Conservation (phyloP, 2,329 filamentous ascomycete species). For the Mollisia scopiformis region DNA sequence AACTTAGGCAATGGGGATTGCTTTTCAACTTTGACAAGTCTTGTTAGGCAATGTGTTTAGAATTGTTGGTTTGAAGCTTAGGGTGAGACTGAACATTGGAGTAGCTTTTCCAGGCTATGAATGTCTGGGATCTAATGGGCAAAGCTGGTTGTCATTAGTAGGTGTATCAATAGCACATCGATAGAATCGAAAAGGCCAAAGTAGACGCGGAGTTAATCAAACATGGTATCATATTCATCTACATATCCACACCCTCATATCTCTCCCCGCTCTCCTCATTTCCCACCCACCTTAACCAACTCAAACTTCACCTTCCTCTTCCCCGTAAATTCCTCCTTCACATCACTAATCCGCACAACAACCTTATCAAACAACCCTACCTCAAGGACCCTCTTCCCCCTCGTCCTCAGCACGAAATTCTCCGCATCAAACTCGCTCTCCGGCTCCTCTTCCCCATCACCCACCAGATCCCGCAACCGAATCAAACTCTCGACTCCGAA, state of each 20-base stretch:
- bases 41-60: too few species aligned
- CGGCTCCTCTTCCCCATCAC: slow-evolving; percentile 72
- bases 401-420: slow-evolving; percentile 73
- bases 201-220: too few species aligned
- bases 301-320: slow-evolving; percentile 89
- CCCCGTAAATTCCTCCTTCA: slow-evolving; percentile 93
- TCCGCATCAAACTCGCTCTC: slow-evolving; percentile 85
- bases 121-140: too few species aligned
- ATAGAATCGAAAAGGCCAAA: too few species aligned
- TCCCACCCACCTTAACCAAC: slow-evolving; percentile 46
- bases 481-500: slow-evolving; percentile 97
- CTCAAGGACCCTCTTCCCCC: slow-evolving; percentile 55
- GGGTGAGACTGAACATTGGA: too few species aligned
- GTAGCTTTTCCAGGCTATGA: too few species aligned
- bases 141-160: too few species aligned
- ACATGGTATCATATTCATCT: slow-evolving; percentile 6
- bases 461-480: slow-evolving; percentile 78
- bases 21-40: too few species aligned
- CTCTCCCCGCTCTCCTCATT: not conserved
- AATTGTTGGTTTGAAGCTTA: too few species aligned
- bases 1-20: too few species aligned
- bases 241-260: not conserved
- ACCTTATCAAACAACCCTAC: slow-evolving; percentile 94
- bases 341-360: slow-evolving; percentile 83
- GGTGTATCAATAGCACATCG: too few species aligned